These are phyloP conservation scores for Cenococcum geophilum DNA, from an alignment of 495 filamentous ascomycete species.

Conservation along the genomic window DNA sequence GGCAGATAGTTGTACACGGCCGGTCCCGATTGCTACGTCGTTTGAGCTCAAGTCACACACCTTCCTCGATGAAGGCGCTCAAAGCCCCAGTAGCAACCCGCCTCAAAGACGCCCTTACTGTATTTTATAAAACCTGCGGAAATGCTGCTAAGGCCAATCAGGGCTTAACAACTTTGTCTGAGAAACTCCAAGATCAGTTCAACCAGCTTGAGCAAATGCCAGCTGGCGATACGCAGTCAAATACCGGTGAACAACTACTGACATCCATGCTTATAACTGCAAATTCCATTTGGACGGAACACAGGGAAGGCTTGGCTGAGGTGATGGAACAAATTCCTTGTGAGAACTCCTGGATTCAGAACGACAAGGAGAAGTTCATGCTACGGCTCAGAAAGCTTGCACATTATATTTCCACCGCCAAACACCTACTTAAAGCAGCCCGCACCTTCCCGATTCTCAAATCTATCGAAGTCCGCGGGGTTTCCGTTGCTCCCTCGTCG, in stretches of 20 bases:
- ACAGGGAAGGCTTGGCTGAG: not conserved
- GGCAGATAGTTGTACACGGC: not conserved
- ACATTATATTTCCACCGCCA: conserved; percentile 1
- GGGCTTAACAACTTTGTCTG: not conserved
- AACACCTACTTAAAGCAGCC: conserved; percentile 3
- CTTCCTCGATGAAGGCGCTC: not conserved
- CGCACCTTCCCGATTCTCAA: not conserved
- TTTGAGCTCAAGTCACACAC: not conserved
- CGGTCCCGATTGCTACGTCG: conserved; percentile 2
- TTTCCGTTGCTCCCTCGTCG: not conserved
- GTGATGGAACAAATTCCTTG: not conserved
- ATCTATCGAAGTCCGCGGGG: too few species aligned
- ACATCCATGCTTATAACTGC: conserved; percentile 2
- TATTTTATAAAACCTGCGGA: not conserved
- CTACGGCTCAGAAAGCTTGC: conserved; percentile 6
- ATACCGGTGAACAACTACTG: not conserved
- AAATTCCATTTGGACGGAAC: conserved; percentile 1
- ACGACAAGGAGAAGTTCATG: not conserved
- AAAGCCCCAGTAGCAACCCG: not conserved
- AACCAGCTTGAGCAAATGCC: not conserved
- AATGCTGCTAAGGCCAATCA: not conserved
- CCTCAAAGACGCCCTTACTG: not conserved
- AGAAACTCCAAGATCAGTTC: not conserved
- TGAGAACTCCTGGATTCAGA: conserved; percentile 1
- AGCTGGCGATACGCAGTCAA: not conserved